Base-by-base conservation (phyloP, 2,329 filamentous ascomycete species). In the Hypoxylon sp. region DNA sequence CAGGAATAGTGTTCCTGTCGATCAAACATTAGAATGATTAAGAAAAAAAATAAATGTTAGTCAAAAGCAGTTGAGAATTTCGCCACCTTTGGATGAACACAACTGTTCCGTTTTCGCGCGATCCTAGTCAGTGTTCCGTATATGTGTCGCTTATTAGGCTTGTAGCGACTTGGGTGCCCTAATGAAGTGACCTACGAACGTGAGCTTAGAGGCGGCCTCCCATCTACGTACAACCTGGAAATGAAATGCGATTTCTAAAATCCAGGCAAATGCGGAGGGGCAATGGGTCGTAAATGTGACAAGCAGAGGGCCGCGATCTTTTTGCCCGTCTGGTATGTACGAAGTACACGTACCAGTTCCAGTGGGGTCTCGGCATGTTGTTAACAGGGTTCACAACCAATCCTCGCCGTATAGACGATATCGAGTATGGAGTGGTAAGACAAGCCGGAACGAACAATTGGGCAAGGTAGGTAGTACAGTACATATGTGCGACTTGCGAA, bases 371-470 rank as follows among this genome's bases (percentile, higher is more conserved):
- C 68, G 62, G 59, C 66, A 66, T 46, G 62, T 55, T 71, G 59
- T 62, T 55, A 58, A 26, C 69, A 71, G 59, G 69, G 66, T 63
- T 64, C 24, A 29, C 55, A 59, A 29, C 69, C 69, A 71, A 71
- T 69, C 63, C 67, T 19, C 31, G 35, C 29, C 17, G 9, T 24
- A 31, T 50, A 61, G 50, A 52, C 44, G 22, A 47, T 57, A 26
- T 47, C 19, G 46, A 62, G 29, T 57, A 69, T 50, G 67, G 48
- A 46, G 59, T 69, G 69, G 69, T 71, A 57, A 55, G 63, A 69
- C 66, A 59, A 61, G 54, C 59, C 59, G 59, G 63, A 53, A 64
- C 31, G 46, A 39, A 39, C 59, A 46, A 31, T 37, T 53, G 47
- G 62, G 37, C 53, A 63, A 65, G 67, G 57, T 58, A 67, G 51